Percentiles rank a stretch among this genome's conserved stretches.
Evolutionary conservation across 257 asterid genomes (phyloP).

Genomic region (Scutellaria minor): DNA sequence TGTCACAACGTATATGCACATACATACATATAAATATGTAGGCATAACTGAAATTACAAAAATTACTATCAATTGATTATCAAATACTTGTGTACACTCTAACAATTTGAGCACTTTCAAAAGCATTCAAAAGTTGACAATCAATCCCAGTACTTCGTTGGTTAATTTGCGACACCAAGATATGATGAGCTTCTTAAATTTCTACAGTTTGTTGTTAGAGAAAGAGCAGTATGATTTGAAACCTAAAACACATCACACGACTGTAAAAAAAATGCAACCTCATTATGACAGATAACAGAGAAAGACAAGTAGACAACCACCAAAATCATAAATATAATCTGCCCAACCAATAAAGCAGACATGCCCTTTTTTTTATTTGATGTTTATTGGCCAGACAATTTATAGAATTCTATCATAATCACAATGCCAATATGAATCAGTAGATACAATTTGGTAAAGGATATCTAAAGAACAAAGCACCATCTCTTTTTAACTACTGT

Average conservation of each 20-base stretch:
- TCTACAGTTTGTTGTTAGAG: conserved; percentile 67
- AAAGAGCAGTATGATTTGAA: conserved; percentile 72
- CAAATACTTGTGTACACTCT: conserved; percentile 86
- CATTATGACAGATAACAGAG: not conserved
- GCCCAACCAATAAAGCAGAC: conserved; percentile 5
- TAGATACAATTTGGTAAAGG: not conserved
- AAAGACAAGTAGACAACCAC: not conserved
- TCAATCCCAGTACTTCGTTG: conserved; percentile 86
- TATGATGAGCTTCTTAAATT: conserved; percentile 61
- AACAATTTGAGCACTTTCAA: conserved; percentile 76
- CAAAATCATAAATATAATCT: not conserved
- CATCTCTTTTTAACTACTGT: no score
- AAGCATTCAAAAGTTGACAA: conserved; percentile 72
- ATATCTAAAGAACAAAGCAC: conserved; percentile 2
- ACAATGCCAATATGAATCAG: not conserved
- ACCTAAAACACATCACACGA: conserved; percentile 56
- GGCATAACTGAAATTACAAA: not conserved
- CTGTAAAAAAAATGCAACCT: conserved; percentile 13
- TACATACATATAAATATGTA: no score
- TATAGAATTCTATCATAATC: not conserved
- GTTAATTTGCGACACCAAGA: conserved; percentile 90
- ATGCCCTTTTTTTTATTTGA: not conserved
- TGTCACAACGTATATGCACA: no score
- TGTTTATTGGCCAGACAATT: not conserved
- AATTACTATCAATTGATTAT: not conserved